Conservation (phyloP, 2,329 filamentous ascomycete genomes). For the Fusarium ambrosium region DNA sequence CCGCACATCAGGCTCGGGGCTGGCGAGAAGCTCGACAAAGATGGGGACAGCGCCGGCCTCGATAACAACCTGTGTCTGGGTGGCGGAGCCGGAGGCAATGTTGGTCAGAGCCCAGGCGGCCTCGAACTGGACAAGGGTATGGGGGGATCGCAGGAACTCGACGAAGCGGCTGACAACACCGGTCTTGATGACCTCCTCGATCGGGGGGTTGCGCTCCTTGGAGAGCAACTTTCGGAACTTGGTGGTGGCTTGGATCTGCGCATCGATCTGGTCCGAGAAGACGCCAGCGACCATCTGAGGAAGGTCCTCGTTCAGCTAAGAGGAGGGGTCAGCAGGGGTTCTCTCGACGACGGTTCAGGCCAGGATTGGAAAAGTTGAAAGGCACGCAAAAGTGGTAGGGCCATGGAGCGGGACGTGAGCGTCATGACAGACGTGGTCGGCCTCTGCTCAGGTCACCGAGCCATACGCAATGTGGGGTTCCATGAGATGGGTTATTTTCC, state of each 20-base stretch:
- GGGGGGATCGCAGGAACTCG: conserved; percentile 96
- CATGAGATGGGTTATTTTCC: conserved; percentile 46
- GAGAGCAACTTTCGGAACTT: conserved; percentile 98
- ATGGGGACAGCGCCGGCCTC: conserved; percentile 98
- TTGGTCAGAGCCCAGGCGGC: conserved; percentile 99
- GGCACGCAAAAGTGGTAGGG: conserved; percentile 8
- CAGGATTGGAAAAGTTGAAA: conserved; percentile 12
- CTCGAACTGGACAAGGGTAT: conserved; percentile 98
- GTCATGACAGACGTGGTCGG: conserved; percentile 6
- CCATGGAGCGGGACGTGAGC: conserved; percentile 24
- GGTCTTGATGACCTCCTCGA: conserved; percentile 99
- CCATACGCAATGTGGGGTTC: conserved; percentile 51
- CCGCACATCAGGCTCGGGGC: conserved; percentile 96
- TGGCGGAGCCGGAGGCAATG: conserved; percentile 96
- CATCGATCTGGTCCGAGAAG: conserved; percentile 98
- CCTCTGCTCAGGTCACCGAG: conserved; percentile 33
- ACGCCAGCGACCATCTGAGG: conserved; percentile 98
- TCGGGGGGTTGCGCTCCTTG: conserved; percentile 98
- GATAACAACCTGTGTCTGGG: conserved; percentile 98
- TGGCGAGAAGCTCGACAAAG: conserved; percentile 95
- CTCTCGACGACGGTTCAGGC: conserved; percentile 11
- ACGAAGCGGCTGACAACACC: conserved; percentile 98
- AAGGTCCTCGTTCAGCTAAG: conserved; percentile 94
- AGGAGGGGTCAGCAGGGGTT: conserved; percentile 36
- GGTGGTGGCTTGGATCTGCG: conserved; percentile 96